Base-by-base conservation (phyloP, 106 monocot species). In the Dioscorea alata region DNA sequence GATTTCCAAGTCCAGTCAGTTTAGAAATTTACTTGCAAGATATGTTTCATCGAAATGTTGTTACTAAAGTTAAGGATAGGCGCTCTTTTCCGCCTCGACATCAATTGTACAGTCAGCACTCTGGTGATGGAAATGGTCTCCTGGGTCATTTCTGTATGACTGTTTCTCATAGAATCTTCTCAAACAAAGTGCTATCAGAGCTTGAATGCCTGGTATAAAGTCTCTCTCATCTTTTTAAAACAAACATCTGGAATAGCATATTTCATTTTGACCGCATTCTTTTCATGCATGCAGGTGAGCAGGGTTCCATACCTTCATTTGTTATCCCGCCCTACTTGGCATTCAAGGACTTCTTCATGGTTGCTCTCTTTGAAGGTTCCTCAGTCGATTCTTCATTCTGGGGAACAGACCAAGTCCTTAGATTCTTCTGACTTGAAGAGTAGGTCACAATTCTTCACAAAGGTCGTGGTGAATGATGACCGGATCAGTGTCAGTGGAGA, bases 291-390 rank as follows among this genome's bases (percentile, higher is more conserved):
- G 57, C 81, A 99, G 97, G 89, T 93, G 16, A 71, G 61, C 35
- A 76, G 91, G 75, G 73, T 92, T 60, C 81, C 89, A 23, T 99
- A 90, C 72, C 78, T 99, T 42, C 84, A 90, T 76, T 74, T 99
- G 54, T 31, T 85, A 20, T 87, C 87, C 66, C 82, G 79, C 63
- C 92, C 92, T 69, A 85, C 97, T 17, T 90, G 92, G 97, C 81
- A 90, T 79, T 92, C 97, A 73, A 79, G 97, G 62, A 87, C 78
- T 19, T 99, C 97, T 52, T 89, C 97, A 14, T 99, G 97, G 97
- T 89, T 78, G 48, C 71, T 99, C 18, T 78, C 75, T 23, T 64
- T 92, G 69, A 99, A 90, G 76, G 81, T 99, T 82, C 89, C 97
- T 8, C 70, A 79, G n/a, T 83, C 83, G 4, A 71, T 82, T 35